phyloP scores from a whole-genome alignment of 306 rosid species.

The cucumber (Cucumis sativus) region Cucumber_9930_V3 NC_026658.2:6920501-6921000 shows the following conservation, averaged over 20 bases:
- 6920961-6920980: conserved; percentile 57
- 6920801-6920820: background rate
- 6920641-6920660: background rate
- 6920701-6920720: background rate
- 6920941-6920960: conserved; percentile 98
- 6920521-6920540: background rate
- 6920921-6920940: conserved; percentile 96
- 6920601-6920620: background rate
- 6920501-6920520: background rate
- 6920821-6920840: conserved; percentile 63
- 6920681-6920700: background rate
- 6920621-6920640: background rate
- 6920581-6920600: background rate
- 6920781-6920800: background rate
- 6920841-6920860: conserved; percentile 79
- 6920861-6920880: conserved; percentile 86
- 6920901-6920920: conserved; percentile 73
- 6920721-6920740: background rate
- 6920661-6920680: background rate
- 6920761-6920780: too few species aligned
- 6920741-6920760: background rate
- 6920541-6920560: background rate
- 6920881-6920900: conserved; percentile 87
- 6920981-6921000: background rate
- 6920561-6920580: background rate